Conservation (phyloP, 2,329 filamentous ascomycete species). For the Pleurostoma richardsiae region DNA sequence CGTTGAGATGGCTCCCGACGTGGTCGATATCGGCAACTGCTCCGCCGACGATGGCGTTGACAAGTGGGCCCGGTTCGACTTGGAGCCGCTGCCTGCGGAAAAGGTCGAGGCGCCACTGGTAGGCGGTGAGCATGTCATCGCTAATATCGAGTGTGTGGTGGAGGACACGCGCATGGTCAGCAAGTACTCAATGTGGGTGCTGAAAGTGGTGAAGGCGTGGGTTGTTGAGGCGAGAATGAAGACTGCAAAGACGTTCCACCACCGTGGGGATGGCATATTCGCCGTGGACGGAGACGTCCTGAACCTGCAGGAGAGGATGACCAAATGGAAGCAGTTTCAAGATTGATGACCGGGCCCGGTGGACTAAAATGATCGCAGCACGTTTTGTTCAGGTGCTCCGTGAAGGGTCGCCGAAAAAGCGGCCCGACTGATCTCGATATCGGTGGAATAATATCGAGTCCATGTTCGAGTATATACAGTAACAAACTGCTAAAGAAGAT, state of each 20-base stretch:
- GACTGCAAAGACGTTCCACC: constrained; percentile 26
- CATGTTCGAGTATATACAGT: too few relatives aligned
- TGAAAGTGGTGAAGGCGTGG: constrained; percentile 25
- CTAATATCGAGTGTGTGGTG: constrained; percentile 28
- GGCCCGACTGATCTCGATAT: too few relatives aligned
- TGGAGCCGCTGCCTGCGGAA: constrained; percentile 19
- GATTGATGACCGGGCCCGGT: constrained; percentile 11
- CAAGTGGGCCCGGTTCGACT: constrained; percentile 23
- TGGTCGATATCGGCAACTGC: constrained; percentile 27
- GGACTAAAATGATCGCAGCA: too few relatives aligned
- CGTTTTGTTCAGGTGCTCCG: too few relatives aligned
- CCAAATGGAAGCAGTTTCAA: constrained; percentile 27
- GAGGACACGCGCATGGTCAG: constrained; percentile 24
- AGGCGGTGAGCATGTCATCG: constrained; percentile 20
- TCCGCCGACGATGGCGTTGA: constrained; percentile 13
- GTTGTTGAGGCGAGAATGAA: constrained; percentile 18
- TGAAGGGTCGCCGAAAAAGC: too few relatives aligned
- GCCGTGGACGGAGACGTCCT: constrained; percentile 23
- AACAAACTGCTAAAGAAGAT: too few relatives aligned
- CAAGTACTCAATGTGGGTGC: constrained; percentile 26
- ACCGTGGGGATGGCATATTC: constrained; percentile 26
- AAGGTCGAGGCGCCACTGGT: constrained; percentile 24
- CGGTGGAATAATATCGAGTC: too few relatives aligned
- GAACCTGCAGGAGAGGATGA: constrained; percentile 24
- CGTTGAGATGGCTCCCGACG: constrained; percentile 20